These are phyloP conservation scores for Kalmusia sp. DNA, from an alignment of 2,329 filamentous ascomycete species.

Conservation along the genomic window DNA sequence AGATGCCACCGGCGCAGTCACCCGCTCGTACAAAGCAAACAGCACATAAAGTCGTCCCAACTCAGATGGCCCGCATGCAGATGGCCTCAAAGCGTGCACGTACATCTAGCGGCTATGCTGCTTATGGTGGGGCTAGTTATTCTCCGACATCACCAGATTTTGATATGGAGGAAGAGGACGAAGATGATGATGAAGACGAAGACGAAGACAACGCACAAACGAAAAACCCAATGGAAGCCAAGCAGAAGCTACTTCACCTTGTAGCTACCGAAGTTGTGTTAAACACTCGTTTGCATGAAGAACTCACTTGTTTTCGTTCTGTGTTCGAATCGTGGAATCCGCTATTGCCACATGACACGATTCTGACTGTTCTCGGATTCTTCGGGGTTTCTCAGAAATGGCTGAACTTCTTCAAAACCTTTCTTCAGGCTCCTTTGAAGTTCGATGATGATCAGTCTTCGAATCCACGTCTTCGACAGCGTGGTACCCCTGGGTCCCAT, in stretches of 20 bases:
- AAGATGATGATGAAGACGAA: conserved; percentile 11
- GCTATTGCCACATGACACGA: conserved; percentile 53
- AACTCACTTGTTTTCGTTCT: conserved; percentile 39
- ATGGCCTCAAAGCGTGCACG: not conserved
- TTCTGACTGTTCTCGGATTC: conserved; percentile 53
- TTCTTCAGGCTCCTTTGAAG: conserved; percentile 56
- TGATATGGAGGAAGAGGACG: not conserved
- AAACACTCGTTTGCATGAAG: conserved; percentile 38
- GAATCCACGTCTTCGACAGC: conserved; percentile 48
- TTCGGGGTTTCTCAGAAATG: conserved; percentile 54
- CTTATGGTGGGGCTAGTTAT: not conserved
- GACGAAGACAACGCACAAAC: conserved; percentile 2
- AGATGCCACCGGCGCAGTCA: not conserved
- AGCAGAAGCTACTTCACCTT: conserved; percentile 39
- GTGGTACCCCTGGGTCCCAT: conserved; percentile 57
- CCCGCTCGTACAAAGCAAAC: conserved; percentile 12
- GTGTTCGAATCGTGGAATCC: conserved; percentile 41
- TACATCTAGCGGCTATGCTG: not conserved
- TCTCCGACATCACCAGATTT: too few relatives aligned
- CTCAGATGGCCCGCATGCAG: not conserved
- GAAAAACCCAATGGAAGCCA: conserved; percentile 39
- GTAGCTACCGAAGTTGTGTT: conserved; percentile 39
- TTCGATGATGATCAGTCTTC: conserved; percentile 44
- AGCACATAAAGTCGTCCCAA: conserved; percentile 1
- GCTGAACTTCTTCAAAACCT: conserved; percentile 54